A percentile compares a stretch with the other conserved stretches of the same genome.
phyloP scores from a whole-genome alignment of 2,329 filamentous ascomycete species.

The Mycocentrospora acerina region DNA sequence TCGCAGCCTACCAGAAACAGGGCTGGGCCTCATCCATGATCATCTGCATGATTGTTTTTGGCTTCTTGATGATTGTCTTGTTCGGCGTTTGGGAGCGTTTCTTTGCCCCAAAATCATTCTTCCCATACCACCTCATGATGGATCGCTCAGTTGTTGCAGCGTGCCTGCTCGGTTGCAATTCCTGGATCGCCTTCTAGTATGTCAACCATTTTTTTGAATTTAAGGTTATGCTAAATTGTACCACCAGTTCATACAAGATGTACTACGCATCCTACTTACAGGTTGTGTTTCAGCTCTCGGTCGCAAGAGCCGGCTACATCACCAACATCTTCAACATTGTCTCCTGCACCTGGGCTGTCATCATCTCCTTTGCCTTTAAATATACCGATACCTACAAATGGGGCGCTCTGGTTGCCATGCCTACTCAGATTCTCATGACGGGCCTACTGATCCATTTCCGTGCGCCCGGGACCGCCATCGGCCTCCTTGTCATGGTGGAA shows the following conservation, averaged over 20 bases:
- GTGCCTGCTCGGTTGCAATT: conserved; percentile 41
- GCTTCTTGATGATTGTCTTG: conserved; percentile 29
- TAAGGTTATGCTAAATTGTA: not conserved
- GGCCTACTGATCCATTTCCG: conserved; percentile 33
- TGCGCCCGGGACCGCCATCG: conserved; percentile 20
- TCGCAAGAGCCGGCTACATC: conserved; percentile 20
- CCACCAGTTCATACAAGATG: conserved; percentile 27
- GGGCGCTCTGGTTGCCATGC: conserved; percentile 22
- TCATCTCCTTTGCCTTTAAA: conserved; percentile 21
- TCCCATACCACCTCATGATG: conserved; percentile 49
- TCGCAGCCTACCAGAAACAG: conserved; percentile 40
- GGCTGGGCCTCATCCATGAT: conserved; percentile 38
- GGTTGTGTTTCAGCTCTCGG: conserved; percentile 33
- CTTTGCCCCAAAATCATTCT: conserved; percentile 41
- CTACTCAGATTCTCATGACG: conserved; percentile 24
- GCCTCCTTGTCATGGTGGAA: conserved; percentile 30
- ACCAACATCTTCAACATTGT: conserved; percentile 26
- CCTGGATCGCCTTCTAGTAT: conserved; percentile 26
- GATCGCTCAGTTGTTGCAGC: conserved; percentile 54
- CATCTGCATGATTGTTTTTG: conserved; percentile 42
- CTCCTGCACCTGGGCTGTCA: conserved; percentile 18
- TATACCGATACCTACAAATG: conserved; percentile 26
- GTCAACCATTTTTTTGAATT: not conserved
- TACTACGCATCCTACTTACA: conserved; percentile 42
- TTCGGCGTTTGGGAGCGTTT: conserved; percentile 44